These are phyloP conservation scores for Xylaria sp. DNA, from an alignment of 2,329 filamentous ascomycete species.

Conservation along the genomic window DNA sequence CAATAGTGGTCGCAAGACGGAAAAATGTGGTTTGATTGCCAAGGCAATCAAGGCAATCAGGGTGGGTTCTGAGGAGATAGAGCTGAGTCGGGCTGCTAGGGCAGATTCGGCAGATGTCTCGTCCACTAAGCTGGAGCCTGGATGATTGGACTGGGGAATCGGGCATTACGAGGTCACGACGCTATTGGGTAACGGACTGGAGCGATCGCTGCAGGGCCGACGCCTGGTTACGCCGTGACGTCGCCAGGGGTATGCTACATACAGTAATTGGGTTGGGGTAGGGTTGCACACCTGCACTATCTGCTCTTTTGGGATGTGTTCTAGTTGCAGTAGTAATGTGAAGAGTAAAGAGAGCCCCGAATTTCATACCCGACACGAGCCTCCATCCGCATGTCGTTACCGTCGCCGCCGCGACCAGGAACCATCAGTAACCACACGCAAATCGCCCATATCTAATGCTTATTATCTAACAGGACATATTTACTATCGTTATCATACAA, in stretches of 20 bases:
- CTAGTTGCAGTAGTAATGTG: not conserved
- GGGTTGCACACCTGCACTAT: conserved; percentile 12
- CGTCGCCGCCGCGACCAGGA: not conserved
- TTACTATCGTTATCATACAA: conserved; percentile 3
- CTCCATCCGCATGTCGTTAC: conserved; percentile 3
- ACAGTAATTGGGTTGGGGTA: conserved; percentile 35
- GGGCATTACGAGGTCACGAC: conserved; percentile 22
- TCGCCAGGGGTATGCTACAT: conserved; percentile 14
- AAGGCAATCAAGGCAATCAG: conserved; percentile 33
- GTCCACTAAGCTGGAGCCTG: conserved; percentile 21
- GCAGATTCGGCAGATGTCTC: conserved; percentile 38
- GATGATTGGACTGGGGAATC: conserved; percentile 29
- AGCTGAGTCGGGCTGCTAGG: conserved; percentile 33
- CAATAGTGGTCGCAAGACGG: conserved; percentile 25
- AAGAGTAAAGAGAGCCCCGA: conserved; percentile 4
- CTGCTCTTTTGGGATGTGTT: conserved; percentile 17
- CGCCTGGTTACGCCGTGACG: conserved; percentile 29
- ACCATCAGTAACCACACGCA: not conserved
- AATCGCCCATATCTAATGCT: not conserved
- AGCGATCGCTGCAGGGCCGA: conserved; percentile 33
- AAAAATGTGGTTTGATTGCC: conserved; percentile 35
- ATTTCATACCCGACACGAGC: conserved; percentile 13
- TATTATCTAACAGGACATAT: not conserved
- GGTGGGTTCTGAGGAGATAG: conserved; percentile 34
- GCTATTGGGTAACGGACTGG: conserved; percentile 20